Conservation (phyloP, 1,284 basidiomycete species). For the Phlebopus sp. region DNA sequence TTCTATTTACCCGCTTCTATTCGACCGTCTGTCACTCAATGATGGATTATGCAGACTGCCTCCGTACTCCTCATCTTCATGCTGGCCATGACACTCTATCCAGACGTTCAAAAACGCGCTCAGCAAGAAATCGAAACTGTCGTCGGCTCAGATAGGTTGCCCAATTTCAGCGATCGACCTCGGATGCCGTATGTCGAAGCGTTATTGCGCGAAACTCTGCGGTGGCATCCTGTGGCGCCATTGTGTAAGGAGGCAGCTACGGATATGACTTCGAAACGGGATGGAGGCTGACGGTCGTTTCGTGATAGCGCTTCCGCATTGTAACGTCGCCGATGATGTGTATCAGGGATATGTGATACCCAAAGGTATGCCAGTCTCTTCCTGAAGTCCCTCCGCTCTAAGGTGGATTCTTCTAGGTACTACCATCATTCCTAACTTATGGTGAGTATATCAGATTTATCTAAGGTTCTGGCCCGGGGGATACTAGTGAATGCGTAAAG, state of each 20-base stretch:
- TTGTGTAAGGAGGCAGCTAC: too few relatives aligned
- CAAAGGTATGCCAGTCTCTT: slow-evolving; percentile 3
- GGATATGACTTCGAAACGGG: too few relatives aligned
- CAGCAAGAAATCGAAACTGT: slow-evolving; percentile 14
- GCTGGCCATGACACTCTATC: slow-evolving; percentile 14
- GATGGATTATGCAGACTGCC: background rate
- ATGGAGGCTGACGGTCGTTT: too few relatives aligned
- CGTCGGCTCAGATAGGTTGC: too few relatives aligned
- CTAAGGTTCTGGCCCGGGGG: background rate
- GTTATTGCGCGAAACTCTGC: slow-evolving; percentile 6
- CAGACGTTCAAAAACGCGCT: slow-evolving; percentile 14
- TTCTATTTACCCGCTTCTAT: too few relatives aligned
- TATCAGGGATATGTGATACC: slow-evolving; percentile 12
- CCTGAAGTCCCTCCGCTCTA: background rate
- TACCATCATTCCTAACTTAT: slow-evolving; percentile 12
- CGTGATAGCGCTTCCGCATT: slow-evolving; percentile 11
- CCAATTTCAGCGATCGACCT: slow-evolving; percentile 12
- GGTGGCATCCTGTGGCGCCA: slow-evolving; percentile 4
- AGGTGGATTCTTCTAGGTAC: slow-evolving; percentile 4
- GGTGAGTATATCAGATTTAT: slow-evolving; percentile 12
- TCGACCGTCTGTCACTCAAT: too few relatives aligned
- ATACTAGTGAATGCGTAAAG: slow-evolving; percentile 16
- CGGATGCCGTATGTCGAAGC: slow-evolving; percentile 11
- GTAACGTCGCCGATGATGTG: slow-evolving; percentile 36
- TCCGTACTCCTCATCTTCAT: slow-evolving; percentile 10